These are phyloP conservation scores for Centaurea solstitialis DNA, from an alignment of 129 eudicot genomes.

Conservation along the genomic window DNA sequence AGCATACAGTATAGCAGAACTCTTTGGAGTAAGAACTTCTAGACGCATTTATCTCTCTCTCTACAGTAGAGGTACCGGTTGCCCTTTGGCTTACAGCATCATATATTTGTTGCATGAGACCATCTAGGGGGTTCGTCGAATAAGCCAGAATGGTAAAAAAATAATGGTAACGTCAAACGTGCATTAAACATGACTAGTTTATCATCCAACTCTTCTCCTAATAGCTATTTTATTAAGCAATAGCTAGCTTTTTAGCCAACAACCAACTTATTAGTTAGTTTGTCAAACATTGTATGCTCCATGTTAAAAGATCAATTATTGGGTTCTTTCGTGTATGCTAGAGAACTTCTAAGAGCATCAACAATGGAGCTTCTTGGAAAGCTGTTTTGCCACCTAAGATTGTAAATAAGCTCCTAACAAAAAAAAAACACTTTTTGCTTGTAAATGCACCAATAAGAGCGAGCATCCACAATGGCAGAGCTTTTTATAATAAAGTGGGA, in stretches of 20 bases:
- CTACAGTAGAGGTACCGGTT: background rate
- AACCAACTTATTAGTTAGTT: background rate
- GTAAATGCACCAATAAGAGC: background rate
- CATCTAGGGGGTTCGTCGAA: background rate
- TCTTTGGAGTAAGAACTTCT: background rate
- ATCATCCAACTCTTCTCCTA: background rate
- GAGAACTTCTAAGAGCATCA: background rate
- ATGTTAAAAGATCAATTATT: background rate
- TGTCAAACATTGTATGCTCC: background rate
- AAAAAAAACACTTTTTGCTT: background rate
- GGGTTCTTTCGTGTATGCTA: background rate
- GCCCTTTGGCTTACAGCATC: background rate
- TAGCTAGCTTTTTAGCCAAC: background rate
- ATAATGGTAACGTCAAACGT: background rate
- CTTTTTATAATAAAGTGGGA: background rate
- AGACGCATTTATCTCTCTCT: background rate
- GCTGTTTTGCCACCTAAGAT: background rate
- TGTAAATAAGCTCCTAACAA: background rate
- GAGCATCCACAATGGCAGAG: background rate
- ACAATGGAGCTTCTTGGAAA: background rate
- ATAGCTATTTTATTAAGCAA: too few species aligned
- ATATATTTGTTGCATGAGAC: background rate
- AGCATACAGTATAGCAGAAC: too few species aligned
- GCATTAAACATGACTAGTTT: background rate
- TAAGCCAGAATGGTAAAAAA: conserved; percentile 8